Evolutionary conservation across 805 yeast genomes (phyloP).

Genomic region (Yarrowia porcina): DNA sequence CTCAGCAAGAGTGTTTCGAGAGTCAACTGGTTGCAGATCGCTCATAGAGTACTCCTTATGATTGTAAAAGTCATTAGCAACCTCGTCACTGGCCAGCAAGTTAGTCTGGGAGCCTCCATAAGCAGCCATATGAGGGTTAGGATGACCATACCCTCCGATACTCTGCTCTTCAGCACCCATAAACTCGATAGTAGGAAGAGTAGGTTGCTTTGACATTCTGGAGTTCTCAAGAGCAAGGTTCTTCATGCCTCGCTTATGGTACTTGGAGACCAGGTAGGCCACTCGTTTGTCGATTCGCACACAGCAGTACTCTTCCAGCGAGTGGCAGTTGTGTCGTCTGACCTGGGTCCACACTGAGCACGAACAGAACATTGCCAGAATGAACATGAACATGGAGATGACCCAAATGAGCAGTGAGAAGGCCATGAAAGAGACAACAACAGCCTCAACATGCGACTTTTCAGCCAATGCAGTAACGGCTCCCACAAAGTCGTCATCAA

Average conservation of each 20-base stretch:
- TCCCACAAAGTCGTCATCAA: conserved; percentile 38
- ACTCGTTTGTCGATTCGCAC: conserved; percentile 56
- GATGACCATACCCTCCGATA: background rate
- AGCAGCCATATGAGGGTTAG: background rate
- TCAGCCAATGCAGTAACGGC: conserved; percentile 55
- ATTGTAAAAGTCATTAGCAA: background rate
- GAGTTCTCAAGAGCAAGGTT: conserved; percentile 34
- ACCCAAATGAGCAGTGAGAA: conserved; percentile 73
- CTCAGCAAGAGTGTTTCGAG: conserved; percentile 4
- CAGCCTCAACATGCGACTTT: conserved; percentile 59
- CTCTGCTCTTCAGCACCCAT: background rate
- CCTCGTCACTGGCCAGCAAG: background rate
- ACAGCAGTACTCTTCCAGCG: conserved; percentile 61
- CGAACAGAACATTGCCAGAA: conserved; percentile 51
- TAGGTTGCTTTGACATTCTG: conserved; percentile 33
- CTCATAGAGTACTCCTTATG: background rate
- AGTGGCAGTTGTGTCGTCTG: conserved; percentile 41
- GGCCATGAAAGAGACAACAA: conserved; percentile 72
- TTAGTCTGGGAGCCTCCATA: conserved; percentile 1
- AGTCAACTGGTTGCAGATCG: background rate
- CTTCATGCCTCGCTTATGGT: conserved; percentile 38
- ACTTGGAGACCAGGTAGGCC: conserved; percentile 47
- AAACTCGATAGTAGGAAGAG: conserved; percentile 32
- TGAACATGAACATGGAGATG: conserved; percentile 56
- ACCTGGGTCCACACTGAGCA: conserved; percentile 51